Conservation (phyloP, 352 stramenopile genomes). For the Globisporangium emineosum region DNA sequence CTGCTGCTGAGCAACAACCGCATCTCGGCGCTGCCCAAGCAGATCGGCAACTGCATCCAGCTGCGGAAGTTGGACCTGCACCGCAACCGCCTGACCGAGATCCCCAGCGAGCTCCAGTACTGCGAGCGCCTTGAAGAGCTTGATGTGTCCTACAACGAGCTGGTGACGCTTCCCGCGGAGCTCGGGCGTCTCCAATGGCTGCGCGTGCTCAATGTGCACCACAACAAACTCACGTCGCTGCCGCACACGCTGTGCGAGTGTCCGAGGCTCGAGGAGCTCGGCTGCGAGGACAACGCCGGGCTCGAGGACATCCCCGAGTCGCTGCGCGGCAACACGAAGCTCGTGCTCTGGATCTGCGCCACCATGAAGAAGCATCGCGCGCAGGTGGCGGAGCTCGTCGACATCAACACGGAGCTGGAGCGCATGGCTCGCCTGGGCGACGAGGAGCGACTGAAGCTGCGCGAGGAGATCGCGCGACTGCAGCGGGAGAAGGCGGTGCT, state of each 20-base stretch:
- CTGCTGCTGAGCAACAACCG: constrained; percentile 63
- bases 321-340: constrained; percentile 59
- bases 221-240: constrained; percentile 71
- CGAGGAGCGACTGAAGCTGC: constrained; percentile 67
- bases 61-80: constrained; percentile 65
- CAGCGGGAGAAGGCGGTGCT: constrained; percentile 58
- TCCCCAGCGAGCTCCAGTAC: constrained; percentile 61
- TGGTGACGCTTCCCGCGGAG: constrained; percentile 46
- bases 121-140: constrained; percentile 71
- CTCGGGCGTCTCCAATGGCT: constrained; percentile 52
- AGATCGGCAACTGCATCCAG: constrained; percentile 59
- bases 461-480: constrained; percentile 60
- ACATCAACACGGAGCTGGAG: constrained; percentile 74
- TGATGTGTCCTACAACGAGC: constrained; percentile 62
- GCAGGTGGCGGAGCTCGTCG: constrained; percentile 66
- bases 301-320: constrained; percentile 65
- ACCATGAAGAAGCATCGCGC: constrained; percentile 66
- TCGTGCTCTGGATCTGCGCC: constrained; percentile 79
- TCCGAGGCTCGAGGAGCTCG: constrained; percentile 41
- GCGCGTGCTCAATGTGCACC: constrained; percentile 56
- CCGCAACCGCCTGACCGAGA: constrained; percentile 62
- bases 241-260: constrained; percentile 78
- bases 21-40: constrained; percentile 42
- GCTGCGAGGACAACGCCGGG: constrained; percentile 56
- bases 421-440: constrained; percentile 66